A percentile compares a stretch with the other conserved stretches of the same genome.
Conservation (phyloP, 371 early-diverging fungal species). For the Spraguea lophii region DNA sequence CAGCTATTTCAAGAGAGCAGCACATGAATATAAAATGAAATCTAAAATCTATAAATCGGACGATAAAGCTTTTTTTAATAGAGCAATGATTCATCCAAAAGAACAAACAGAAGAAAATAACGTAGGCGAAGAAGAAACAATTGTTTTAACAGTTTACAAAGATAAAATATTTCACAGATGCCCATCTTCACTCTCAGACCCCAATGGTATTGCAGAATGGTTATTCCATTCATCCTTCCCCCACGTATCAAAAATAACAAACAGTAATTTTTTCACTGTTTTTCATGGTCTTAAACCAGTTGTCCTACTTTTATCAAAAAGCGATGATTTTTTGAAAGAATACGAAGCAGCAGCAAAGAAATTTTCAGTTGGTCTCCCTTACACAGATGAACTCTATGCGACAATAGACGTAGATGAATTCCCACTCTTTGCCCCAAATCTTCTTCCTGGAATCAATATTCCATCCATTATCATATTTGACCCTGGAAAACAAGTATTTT, state of each 20-base stretch:
- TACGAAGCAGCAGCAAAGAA: slow-evolving; percentile 40
- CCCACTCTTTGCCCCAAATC: slow-evolving; percentile 38
- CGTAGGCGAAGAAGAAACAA: slow-evolving; percentile 14
- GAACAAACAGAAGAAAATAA: slow-evolving; percentile 1
- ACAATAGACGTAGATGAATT: slow-evolving; percentile 40
- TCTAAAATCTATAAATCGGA: slow-evolving; percentile 42
- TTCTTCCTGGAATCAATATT: slow-evolving; percentile 24
- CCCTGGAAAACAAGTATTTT: slow-evolving; percentile 40
- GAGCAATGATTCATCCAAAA: slow-evolving; percentile 28
- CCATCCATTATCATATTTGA: slow-evolving; percentile 45
- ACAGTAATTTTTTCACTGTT: slow-evolving; percentile 45
- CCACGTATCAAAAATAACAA: slow-evolving; percentile 40
- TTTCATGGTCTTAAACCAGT: slow-evolving; percentile 48
- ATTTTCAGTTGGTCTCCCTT: slow-evolving; percentile 41
- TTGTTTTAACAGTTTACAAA: slow-evolving; percentile 44
- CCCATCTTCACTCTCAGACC: slow-evolving; percentile 25
- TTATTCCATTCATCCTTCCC: slow-evolving; percentile 47
- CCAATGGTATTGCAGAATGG: slow-evolving; percentile 43
- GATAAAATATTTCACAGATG: slow-evolving; percentile 42
- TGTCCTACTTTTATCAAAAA: slow-evolving; percentile 34
- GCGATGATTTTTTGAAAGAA: slow-evolving; percentile 26
- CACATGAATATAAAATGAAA: slow-evolving; percentile 46
- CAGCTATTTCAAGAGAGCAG: slow-evolving; percentile 35
- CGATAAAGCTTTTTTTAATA: slow-evolving; percentile 35
- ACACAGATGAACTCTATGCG: slow-evolving; percentile 37